Conservation (phyloP, 2,329 filamentous ascomycete species). For the Trichoderma brevicompactum region DNA sequence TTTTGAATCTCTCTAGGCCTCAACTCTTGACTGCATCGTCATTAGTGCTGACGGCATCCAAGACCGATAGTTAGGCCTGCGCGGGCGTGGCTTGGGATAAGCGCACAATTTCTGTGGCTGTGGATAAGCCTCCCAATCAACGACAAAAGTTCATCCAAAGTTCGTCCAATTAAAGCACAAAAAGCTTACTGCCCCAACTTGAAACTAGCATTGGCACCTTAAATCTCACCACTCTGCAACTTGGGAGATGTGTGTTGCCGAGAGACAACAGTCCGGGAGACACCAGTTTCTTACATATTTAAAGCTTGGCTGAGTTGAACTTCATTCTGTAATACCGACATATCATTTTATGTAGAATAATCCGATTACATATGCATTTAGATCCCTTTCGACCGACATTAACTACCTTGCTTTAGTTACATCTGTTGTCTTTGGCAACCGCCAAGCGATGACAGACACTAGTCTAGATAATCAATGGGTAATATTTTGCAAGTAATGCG, state of each 20-base stretch:
- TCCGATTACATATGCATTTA: too few relatives aligned
- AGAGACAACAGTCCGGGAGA: background rate
- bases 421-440: too few relatives aligned
- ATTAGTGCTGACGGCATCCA: background rate
- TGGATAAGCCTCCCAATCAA: background rate
- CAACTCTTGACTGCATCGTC: too few relatives aligned
- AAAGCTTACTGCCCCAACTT: background rate
- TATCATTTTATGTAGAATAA: too few relatives aligned
- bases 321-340: background rate
- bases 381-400: too few relatives aligned
- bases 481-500: too few relatives aligned
- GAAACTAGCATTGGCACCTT: background rate
- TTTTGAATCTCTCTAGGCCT: too few relatives aligned
- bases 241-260: background rate
- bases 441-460: too few relatives aligned
- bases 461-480: too few relatives aligned
- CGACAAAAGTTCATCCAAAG: background rate
- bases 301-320: background rate
- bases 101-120: background rate
- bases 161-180: background rate
- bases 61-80: background rate
- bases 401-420: too few relatives aligned
- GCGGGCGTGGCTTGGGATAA: background rate
- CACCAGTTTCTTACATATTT: background rate
- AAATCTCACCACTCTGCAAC: background rate